phyloP scores from a whole-genome alignment of 192 early-diverging fungal genomes.

The Spizellomyces punctatus region DNA sequence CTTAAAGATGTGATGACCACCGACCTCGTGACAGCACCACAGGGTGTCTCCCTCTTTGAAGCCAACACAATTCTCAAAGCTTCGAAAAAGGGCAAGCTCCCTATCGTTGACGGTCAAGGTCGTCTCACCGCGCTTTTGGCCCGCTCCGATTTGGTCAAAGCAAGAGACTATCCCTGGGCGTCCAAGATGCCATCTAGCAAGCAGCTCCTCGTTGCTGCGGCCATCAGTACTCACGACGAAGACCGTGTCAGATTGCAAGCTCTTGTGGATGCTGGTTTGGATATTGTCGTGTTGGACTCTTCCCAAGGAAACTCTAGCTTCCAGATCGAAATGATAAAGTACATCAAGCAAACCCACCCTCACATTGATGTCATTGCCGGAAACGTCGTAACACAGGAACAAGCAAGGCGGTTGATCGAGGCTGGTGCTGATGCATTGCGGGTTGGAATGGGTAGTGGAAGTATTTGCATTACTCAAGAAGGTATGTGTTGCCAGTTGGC shows the following conservation, averaged over 20 bases:
- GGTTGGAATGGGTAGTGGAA: constrained; percentile 97
- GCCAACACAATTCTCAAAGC: constrained; percentile 85
- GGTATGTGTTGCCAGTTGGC: constrained; percentile 43
- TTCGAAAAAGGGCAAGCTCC: constrained; percentile 96
- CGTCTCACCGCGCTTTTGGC: constrained; percentile 88
- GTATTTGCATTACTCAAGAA: constrained; percentile 98
- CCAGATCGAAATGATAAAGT: constrained; percentile 95
- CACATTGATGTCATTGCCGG: constrained; percentile 90
- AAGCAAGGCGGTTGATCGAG: constrained; percentile 85
- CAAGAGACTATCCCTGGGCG: constrained; percentile 92
- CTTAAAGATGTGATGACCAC: constrained; percentile 87
- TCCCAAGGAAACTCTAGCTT: constrained; percentile 92
- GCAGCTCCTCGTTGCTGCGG: constrained; percentile 93
- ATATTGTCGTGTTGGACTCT: constrained; percentile 95
- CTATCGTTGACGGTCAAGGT: constrained; percentile 83
- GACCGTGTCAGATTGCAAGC: constrained; percentile 81
- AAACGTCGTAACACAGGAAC: constrained; percentile 96
- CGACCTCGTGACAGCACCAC: constrained; percentile 79
- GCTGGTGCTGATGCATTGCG: constrained; percentile 95
- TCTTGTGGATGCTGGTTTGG: constrained; percentile 93
- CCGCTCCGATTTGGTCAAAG: constrained; percentile 96
- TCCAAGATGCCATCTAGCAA: constrained; percentile 78
- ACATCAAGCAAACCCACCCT: constrained; percentile 85
- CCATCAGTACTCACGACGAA: constrained; percentile 87
- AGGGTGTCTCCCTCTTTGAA: constrained; percentile 87